Conservation (phyloP, 1,284 basidiomycete genomes). For the Ustilago crameri region DNA sequence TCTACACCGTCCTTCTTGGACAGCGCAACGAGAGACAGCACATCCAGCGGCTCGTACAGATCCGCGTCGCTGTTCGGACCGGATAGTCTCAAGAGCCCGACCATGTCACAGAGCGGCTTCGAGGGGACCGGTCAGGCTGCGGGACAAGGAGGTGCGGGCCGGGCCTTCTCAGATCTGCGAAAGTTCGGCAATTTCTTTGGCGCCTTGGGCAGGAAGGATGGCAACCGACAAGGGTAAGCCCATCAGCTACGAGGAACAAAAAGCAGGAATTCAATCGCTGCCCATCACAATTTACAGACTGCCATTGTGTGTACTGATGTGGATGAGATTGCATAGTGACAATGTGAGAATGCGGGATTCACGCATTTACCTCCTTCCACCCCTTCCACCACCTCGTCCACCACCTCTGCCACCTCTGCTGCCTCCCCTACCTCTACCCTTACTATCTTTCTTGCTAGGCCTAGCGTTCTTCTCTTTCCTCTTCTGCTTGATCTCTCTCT, state of each 20-base stretch:
- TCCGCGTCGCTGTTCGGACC: slow-evolving; percentile 28
- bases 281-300: background rate
- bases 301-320: too few relatives aligned
- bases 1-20: slow-evolving; percentile 41
- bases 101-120: slow-evolving; percentile 11
- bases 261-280: background rate
- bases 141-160: slow-evolving; percentile 28
- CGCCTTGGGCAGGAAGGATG: slow-evolving; percentile 53
- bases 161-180: slow-evolving; percentile 57
- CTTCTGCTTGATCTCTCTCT: slow-evolving; percentile 51
- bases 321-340: background rate
- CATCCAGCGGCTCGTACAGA: slow-evolving; percentile 17
- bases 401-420: slow-evolving; percentile 14
- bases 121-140: slow-evolving; percentile 15
- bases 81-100: slow-evolving; percentile 15
- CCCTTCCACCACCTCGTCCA: slow-evolving; percentile 13
- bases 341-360: background rate
- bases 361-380: slow-evolving; percentile 7
- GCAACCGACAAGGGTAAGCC: slow-evolving; percentile 5
- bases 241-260: too few relatives aligned
- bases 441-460: slow-evolving; percentile 41
- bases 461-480: slow-evolving; percentile 63
- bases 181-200: slow-evolving; percentile 63
- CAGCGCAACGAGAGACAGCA: slow-evolving; percentile 19
- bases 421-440: slow-evolving; percentile 9